phyloP scores from a whole-genome alignment of 371 early-diverging fungal genomes.

The Basidiobolus meristosporus region DNA sequence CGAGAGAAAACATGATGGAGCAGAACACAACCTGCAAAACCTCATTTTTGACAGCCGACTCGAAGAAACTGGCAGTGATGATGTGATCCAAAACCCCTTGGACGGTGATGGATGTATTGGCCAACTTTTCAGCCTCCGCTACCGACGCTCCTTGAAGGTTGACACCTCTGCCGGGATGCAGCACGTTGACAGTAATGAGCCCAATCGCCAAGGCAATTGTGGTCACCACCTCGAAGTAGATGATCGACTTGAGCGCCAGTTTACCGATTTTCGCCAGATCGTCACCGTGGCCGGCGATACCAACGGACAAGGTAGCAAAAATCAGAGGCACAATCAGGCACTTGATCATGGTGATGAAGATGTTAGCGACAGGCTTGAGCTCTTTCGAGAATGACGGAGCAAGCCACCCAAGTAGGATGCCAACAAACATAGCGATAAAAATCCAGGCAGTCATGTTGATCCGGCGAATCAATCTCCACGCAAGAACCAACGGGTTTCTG shows the following conservation, averaged over 20 bases:
- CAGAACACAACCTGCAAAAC: slow-evolving; percentile 49
- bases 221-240: slow-evolving; percentile 46
- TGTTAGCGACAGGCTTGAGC: slow-evolving; percentile 24
- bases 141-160: slow-evolving; percentile 10
- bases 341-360: slow-evolving; percentile 50
- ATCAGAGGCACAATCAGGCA: slow-evolving; percentile 48
- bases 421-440: slow-evolving; percentile 27
- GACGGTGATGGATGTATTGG: slow-evolving; percentile 22
- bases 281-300: slow-evolving; percentile 59
- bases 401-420: slow-evolving; percentile 35
- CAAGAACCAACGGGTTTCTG: slow-evolving; percentile 6
- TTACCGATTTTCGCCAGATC: slow-evolving; percentile 37
- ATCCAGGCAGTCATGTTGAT: slow-evolving; percentile 40
- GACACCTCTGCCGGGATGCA: slow-evolving; percentile 37
- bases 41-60: slow-evolving; percentile 21
- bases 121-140: slow-evolving; percentile 6
- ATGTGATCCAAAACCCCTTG: slow-evolving; percentile 25
- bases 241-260: slow-evolving; percentile 40
- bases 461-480: slow-evolving; percentile 10
- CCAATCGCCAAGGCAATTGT: slow-evolving; percentile 51
- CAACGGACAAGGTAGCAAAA: slow-evolving; percentile 47
- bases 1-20: slow-evolving; percentile 45
- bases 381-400: slow-evolving; percentile 20
- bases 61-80: slow-evolving; percentile 30
- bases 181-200: slow-evolving; percentile 36